Evolutionary conservation across 208 protist species (phyloP), one percentile per base, ranked within the genome.

Genomic region (Acanthamoeba royreba): DNA sequence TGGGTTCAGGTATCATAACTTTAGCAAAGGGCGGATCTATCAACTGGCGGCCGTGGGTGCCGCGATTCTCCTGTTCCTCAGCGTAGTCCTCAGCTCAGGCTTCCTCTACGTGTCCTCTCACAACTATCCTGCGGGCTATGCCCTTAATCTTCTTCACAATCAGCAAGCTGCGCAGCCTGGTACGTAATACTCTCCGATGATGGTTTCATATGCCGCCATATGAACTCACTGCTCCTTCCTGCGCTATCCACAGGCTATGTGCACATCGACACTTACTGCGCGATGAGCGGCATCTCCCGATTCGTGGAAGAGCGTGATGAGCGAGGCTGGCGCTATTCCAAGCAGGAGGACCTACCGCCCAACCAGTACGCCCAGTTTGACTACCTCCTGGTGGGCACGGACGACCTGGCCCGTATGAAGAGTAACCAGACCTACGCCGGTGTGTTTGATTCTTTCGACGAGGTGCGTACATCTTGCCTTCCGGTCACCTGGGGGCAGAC

Each of bases 101-200:
- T 94, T 94, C 22, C 33, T 94, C 17, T 94, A 93, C 77, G 79
- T 89, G 17, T 94, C 93, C 1, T 61, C 87, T n/a, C 5, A 74
- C 5, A 97, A 97, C 77, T 97, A 97, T 74, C 94, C 95, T 28
- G 96, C 94, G 35, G 96, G 95, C 33, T n/a, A 94, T 42, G 94
- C 95, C 31, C 66, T 97, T 22, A 13, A 31, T 4, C 11, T 35
- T 25, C 52, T 97, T 17, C 95, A 97, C 13, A 13, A 7, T 4
- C 42, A 55, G 7, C 69, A 42, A 38, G 28, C 35, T n/a, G 1
- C 40, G 31, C 58, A 77, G 49, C 87, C 38, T 25, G 53, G 72
- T 8, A 3, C 55, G 25, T 19, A 11, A 45, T 0, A 13, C 53
- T 35, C 22, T 19, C 4, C 13, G 33, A 4, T 15, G 3, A 25